Evolutionary conservation across 1,139 yeast species (phyloP).

Genomic region (Spathaspora jeffriesii): DNA sequence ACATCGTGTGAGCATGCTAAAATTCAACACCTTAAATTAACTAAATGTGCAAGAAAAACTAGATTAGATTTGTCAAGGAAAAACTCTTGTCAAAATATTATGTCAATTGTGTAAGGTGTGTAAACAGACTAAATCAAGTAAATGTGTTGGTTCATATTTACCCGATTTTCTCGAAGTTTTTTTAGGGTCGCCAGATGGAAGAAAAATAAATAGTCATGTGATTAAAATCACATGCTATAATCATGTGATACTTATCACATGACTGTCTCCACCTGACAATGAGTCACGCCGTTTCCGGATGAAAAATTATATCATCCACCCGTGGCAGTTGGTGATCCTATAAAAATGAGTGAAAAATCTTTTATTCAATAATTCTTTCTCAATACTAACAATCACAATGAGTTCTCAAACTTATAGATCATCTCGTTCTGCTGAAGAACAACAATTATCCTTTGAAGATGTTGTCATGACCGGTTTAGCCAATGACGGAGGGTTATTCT

Average conservation of each 20-base stretch:
- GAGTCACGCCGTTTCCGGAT: constrained; percentile 7
- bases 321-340: background rate
- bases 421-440: constrained; percentile 64
- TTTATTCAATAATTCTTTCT: background rate
- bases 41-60: background rate
- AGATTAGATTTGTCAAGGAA: too few relatives aligned
- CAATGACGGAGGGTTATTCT: constrained; percentile 92
- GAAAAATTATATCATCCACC: background rate
- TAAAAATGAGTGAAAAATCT: background rate
- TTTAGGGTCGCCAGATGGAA: too few relatives aligned
- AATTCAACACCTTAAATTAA: background rate
- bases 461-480: constrained; percentile 95
- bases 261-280: background rate
- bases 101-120: too few relatives aligned
- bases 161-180: too few relatives aligned
- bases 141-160: too few relatives aligned
- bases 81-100: too few relatives aligned
- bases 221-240: too few relatives aligned
- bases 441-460: constrained; percentile 77
- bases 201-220: too few relatives aligned
- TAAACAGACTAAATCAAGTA: too few relatives aligned
- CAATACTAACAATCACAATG: background rate
- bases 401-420: constrained; percentile 48
- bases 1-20: constrained; percentile 2
- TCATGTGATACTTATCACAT: background rate